Conservation (phyloP, 192 early-diverging fungal species). For the Irineochytrium annulatum region DNA sequence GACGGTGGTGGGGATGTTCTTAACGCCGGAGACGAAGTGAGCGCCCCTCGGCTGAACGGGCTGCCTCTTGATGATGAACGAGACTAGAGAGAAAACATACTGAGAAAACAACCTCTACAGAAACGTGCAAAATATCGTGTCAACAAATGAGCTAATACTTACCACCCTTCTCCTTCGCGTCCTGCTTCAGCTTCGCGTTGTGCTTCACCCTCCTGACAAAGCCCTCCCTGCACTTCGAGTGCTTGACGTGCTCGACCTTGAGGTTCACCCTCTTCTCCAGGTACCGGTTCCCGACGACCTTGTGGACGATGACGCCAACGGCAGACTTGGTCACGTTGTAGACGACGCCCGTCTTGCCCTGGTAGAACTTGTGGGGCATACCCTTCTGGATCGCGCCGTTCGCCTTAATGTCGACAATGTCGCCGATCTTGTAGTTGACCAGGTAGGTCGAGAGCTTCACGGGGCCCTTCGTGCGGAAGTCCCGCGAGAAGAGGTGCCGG, state of each 20-base stretch:
- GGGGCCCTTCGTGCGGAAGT: slow-evolving; percentile 93
- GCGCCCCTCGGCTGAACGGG: slow-evolving; percentile 83
- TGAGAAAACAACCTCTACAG: no score
- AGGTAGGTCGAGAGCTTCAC: slow-evolving; percentile 96
- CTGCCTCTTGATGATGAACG: slow-evolving; percentile 83
- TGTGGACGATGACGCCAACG: slow-evolving; percentile 98
- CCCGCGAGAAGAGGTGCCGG: slow-evolving; percentile 94
- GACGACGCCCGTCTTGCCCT: slow-evolving; percentile 96
- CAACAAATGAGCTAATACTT: no score
- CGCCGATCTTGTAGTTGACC: slow-evolving; percentile 97
- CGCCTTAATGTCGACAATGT: slow-evolving; percentile 99
- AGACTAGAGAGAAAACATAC: slow-evolving; percentile 28
- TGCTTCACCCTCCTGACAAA: slow-evolving; percentile 97
- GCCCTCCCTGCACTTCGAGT: slow-evolving; percentile 98
- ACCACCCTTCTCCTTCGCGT: slow-evolving; percentile 77
- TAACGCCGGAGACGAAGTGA: slow-evolving; percentile 80
- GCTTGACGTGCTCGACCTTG: slow-evolving; percentile 97
- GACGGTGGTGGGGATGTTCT: slow-evolving; percentile 91
- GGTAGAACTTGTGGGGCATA: slow-evolving; percentile 99
- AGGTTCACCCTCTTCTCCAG: slow-evolving; percentile 98
- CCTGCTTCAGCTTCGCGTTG: slow-evolving; percentile 80
- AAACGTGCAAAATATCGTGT: no score
- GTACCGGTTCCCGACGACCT: slow-evolving; percentile 97
- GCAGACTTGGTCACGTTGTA: slow-evolving; percentile 99
- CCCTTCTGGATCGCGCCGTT: slow-evolving; percentile 99